Conservation (phyloP, 192 early-diverging fungal species). For the Mortierella alpina region DNA sequence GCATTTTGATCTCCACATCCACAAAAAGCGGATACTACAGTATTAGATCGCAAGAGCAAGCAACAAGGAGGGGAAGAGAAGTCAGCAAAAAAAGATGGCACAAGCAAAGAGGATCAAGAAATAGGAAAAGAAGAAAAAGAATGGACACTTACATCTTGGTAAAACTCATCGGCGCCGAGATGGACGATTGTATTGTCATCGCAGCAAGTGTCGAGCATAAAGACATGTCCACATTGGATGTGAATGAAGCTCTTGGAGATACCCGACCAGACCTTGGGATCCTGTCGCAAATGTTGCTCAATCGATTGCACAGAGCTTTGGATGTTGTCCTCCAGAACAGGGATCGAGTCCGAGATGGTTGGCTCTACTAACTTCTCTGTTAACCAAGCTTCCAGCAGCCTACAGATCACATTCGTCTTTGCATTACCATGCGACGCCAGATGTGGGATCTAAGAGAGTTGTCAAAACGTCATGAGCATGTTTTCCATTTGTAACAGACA, state of each 20-base stretch:
- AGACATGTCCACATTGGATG: conserved; percentile 52
- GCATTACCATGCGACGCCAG: conserved; percentile 55
- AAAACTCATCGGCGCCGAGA: conserved; percentile 47
- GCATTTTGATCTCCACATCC: conserved; percentile 56
- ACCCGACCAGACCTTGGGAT: conserved; percentile 37
- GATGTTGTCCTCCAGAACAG: conserved; percentile 56
- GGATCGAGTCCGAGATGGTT: conserved; percentile 49
- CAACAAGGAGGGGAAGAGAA: not conserved
- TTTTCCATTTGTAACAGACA: too few species aligned
- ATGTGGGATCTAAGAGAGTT: conserved; percentile 39
- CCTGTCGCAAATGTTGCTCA: conserved; percentile 20
- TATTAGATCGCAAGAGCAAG: not conserved
- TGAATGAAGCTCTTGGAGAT: conserved; percentile 52
- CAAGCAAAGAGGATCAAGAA: not conserved
- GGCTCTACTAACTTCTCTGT: conserved; percentile 53
- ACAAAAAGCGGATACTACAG: conserved; percentile 54
- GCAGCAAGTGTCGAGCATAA: conserved; percentile 50
- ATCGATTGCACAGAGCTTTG: conserved; percentile 49
- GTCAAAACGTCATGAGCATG: too few species aligned
- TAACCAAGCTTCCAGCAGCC: conserved; percentile 51
- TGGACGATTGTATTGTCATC: conserved; percentile 52
- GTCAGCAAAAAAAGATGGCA: not conserved
- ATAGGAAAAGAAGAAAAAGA: not conserved
- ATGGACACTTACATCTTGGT: conserved; percentile 30
- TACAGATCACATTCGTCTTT: conserved; percentile 45